These are phyloP conservation scores for Wickerhamomyces hampshirensis DNA, from an alignment of 805 yeast species.

Conservation along the genomic window DNA sequence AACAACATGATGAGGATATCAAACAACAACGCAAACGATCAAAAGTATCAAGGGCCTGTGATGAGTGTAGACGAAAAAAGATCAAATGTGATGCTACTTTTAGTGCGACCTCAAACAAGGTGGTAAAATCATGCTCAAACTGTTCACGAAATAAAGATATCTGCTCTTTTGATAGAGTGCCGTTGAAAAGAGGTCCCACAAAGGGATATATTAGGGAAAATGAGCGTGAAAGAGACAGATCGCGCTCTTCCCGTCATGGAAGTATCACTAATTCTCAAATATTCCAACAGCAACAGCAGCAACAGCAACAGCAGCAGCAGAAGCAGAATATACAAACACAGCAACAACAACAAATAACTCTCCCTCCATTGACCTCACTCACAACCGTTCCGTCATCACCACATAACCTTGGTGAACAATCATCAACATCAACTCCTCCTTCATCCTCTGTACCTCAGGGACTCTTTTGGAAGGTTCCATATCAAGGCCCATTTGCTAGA, in stretches of 20 bases:
- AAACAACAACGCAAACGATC: slow-evolving; percentile 46
- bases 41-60: slow-evolving; percentile 79
- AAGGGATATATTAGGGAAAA: slow-evolving; percentile 49
- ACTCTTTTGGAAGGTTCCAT: slow-evolving; percentile 26
- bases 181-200: slow-evolving; percentile 74
- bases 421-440: slow-evolving; percentile 5
- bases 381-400: slow-evolving; percentile 10
- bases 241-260: slow-evolving; percentile 15
- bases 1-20: slow-evolving; percentile 2
- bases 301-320: no score
- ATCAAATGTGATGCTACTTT: slow-evolving; percentile 64
- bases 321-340: no score
- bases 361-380: slow-evolving; percentile 17
- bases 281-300: no score
- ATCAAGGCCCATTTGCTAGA: slow-evolving; percentile 24
- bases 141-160: slow-evolving; percentile 55
- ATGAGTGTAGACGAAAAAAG: slow-evolving; percentile 71
- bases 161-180: slow-evolving; percentile 68
- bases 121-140: slow-evolving; percentile 53
- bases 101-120: slow-evolving; percentile 37
- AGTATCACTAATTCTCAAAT: slow-evolving; percentile 2
- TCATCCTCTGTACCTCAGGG: slow-evolving; percentile 19
- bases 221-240: slow-evolving; percentile 11
- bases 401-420: slow-evolving; percentile 1
- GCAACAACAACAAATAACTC: slow-evolving; percentile 12